Evolutionary conservation across 768 basidiomycete species (phyloP), one percentile per base, ranked within the genome.

Genomic region (Kwoniella pini): DNA sequence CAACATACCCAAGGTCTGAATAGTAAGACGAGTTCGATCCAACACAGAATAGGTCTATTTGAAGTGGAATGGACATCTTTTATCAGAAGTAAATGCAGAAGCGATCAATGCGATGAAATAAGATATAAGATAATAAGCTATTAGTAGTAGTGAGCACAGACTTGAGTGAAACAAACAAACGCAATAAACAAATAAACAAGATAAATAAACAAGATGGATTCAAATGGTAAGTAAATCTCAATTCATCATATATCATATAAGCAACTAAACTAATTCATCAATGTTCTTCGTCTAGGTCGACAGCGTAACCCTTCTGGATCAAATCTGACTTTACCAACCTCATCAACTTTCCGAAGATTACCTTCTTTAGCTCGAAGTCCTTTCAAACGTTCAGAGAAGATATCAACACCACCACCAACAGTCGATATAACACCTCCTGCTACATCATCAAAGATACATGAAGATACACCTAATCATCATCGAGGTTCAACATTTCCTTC

Each of bases 301-400:
- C 62, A 64, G 38, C 56, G 62, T 21, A 64, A 58, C 46, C 24
- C 42, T 5, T 64, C 62, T 3, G 62, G 62, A 3, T 54, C 62
- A 4, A 55, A 51, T 22, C 46, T 54, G 7, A 51, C 59, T 11
- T 39, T 60, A 15, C 57, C 67, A 1, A 31, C 57, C 19, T 62
- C 65, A 3, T 67, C 69, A 6, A 67, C 69, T 6, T 63, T 67
- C 19, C 54, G 65, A 33, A 48, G 65, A 27, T 46, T 70, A 11
- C 69, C 65, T 4, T 45, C 38, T 5, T 54, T 67, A 13, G 60
- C 56, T 10, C 39, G 55, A 57, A 67, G 57, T 50, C 64, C 68
- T 9, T 70, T 70, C 30, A 28, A 55, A 26, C 57, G 59, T 2
- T 40, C 57, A 40, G 68, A 70, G 38, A 66, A 66, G 30, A 50